Base-by-base conservation (phyloP, 2,329 filamentous ascomycete genomes). In the Colletotrichum gigasporum region DNA sequence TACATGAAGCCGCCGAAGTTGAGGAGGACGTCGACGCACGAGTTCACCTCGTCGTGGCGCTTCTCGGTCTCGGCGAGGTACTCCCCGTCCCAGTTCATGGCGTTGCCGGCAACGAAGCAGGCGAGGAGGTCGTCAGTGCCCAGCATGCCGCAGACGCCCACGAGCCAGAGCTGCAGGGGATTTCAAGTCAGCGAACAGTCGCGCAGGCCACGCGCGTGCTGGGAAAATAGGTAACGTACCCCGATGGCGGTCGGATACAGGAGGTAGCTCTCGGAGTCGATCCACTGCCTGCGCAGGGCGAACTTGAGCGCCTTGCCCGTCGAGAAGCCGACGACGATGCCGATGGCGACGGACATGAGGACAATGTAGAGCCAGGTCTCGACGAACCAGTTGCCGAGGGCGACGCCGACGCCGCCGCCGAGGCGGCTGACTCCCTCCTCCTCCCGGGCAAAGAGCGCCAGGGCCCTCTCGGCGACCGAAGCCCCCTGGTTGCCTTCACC, bases 1-100 rank as follows among this genome's bases (percentile, higher is more conserved):
- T 86, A 88, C 76, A 88, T 85, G 72, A 89, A 89, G 18, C 83
- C 85, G 7, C 82, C 85, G 68, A 87, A 86, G 70, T 89, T 89
- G 51, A 89, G 77, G 0, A 89, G 71, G 0, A 86, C 82, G 53
- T 89, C 86, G 11, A 89, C 78, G 35, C 81, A 82, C 2, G 81
- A 79, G 71, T 89, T 89, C 68, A 89, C 86, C 47, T 88, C 85
- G 61, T 89, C 87, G 68, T 88, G 86, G 8, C 86, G 81, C 8
- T 79, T 75, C 60, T 86, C 79, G 0, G 83, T 80, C 71, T 89
- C 87, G 4, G 78, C 77, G 3, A 88, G 82, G 68, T 85, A 89
- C n/a, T 80, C 70, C 3, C 87, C 86, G 58, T 89, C 84, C 87
- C 87, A 90, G 73, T 89, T 90, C 45, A 90, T 74, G 11, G 81